Evolutionary conservation across 2,329 filamentous ascomycete species (phyloP).

Genomic region (Nigrospora oryzae): DNA sequence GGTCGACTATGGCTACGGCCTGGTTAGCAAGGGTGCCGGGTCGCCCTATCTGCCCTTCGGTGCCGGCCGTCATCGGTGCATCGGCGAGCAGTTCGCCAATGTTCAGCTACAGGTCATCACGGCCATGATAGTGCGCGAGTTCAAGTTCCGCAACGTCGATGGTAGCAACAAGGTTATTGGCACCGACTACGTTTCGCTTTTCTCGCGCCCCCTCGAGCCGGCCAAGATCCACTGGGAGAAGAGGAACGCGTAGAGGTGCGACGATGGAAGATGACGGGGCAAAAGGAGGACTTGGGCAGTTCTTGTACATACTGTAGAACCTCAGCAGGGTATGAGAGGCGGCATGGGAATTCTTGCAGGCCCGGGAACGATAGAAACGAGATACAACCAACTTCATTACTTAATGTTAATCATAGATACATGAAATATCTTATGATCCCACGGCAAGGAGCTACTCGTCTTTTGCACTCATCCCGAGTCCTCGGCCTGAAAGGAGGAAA

Average conservation of each 20-base stretch:
- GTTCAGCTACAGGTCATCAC: constrained; percentile 83
- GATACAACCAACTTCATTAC: too few relatives aligned
- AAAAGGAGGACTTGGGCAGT: background rate
- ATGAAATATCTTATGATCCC: too few relatives aligned
- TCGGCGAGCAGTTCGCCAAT: constrained; percentile 95
- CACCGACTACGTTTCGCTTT: constrained; percentile 62
- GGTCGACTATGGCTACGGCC: constrained; percentile 87
- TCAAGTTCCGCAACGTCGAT: constrained; percentile 72
- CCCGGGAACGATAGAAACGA: too few relatives aligned
- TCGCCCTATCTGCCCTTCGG: constrained; percentile 93
- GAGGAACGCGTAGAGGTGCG: constrained; percentile 29
- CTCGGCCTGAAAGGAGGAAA: too few relatives aligned
- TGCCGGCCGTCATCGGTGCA: constrained; percentile 86
- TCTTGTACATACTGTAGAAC: constrained; percentile 1
- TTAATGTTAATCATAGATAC: too few relatives aligned
- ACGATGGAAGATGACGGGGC: background rate
- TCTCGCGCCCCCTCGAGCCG: constrained; percentile 64
- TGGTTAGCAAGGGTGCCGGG: constrained; percentile 82
- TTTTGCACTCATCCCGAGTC: too few relatives aligned
- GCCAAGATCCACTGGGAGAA: constrained; percentile 70
- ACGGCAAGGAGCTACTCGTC: too few relatives aligned
- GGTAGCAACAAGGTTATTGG: constrained; percentile 61
- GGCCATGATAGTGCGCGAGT: constrained; percentile 64
- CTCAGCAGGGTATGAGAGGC: background rate
- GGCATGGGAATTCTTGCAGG: too few relatives aligned